Evolutionary conservation across 306 rosid species (phyloP).

Genomic region (Gillenia trifoliata): DNA sequence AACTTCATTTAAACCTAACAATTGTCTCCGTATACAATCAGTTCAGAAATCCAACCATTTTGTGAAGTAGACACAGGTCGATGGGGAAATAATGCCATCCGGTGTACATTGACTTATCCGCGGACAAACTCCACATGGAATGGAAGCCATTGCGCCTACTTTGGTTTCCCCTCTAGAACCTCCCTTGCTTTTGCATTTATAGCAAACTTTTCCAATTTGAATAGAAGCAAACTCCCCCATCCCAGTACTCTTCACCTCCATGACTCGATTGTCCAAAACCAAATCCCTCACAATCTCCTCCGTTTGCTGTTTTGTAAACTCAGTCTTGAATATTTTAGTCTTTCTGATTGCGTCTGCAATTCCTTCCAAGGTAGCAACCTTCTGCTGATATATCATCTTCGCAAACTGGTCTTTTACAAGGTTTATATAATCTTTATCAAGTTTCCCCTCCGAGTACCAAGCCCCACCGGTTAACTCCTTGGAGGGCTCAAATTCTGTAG

Average conservation of each 20-base stretch:
- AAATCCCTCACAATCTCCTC: conserved; percentile 51
- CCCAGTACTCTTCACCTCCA: conserved; percentile 61
- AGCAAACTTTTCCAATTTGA: conserved; percentile 56
- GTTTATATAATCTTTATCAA: conserved; percentile 44
- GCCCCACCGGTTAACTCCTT: conserved; percentile 65
- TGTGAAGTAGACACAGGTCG: conserved; percentile 49
- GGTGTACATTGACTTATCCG: conserved; percentile 51
- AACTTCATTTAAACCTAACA: neutral
- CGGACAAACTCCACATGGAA: conserved; percentile 81
- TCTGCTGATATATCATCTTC: conserved; percentile 34
- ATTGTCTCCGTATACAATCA: neutral
- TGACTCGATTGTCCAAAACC: conserved; percentile 57
- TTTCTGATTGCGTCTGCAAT: conserved; percentile 28
- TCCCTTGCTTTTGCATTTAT: conserved; percentile 45
- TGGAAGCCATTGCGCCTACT: conserved; percentile 47
- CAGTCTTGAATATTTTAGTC: conserved; percentile 22
- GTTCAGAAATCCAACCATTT: conserved; percentile 69
- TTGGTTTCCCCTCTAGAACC: conserved; percentile 39
- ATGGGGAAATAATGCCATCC: conserved; percentile 62
- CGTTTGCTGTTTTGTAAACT: conserved; percentile 37
- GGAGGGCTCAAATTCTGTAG: conserved; percentile 63
- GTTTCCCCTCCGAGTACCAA: conserved; percentile 55
- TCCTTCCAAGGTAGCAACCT: conserved; percentile 46
- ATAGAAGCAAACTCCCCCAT: conserved; percentile 47
- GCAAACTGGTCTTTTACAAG: conserved; percentile 31